These are phyloP conservation scores for Ceratobasidium sp. DNA, from an alignment of 1,284 basidiomycete genomes.

Conservation along the genomic window DNA sequence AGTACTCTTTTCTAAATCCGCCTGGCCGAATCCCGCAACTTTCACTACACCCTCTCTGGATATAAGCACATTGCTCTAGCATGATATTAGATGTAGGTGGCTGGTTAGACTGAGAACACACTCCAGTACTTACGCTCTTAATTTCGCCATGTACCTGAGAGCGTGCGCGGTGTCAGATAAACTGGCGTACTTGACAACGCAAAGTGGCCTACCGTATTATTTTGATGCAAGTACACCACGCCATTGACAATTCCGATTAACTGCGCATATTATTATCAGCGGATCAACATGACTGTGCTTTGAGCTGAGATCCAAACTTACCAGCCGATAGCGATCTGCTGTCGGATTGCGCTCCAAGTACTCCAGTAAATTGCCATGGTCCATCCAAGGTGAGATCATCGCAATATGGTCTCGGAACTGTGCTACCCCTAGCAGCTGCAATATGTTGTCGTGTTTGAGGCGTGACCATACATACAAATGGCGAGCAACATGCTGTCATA, in stretches of 20 bases:
- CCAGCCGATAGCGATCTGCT: not conserved
- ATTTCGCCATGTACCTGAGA: slow-evolving; percentile 7
- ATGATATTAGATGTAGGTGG: not conserved
- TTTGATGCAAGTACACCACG: not conserved
- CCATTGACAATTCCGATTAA: not conserved
- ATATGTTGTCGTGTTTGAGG: slow-evolving; percentile 15
- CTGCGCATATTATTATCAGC: not conserved
- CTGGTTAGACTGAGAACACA: not conserved
- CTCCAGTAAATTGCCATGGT: not conserved
- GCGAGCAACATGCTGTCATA: slow-evolving; percentile 8
- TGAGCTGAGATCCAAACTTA: too few relatives aligned
- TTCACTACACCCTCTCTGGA: not conserved
- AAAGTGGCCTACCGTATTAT: not conserved
- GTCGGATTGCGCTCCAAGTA: not conserved
- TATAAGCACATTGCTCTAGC: slow-evolving; percentile 5
- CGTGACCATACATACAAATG: slow-evolving; percentile 28
- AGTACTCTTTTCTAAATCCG: not conserved
- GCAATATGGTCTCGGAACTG: slow-evolving; percentile 17
- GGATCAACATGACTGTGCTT: not conserved
- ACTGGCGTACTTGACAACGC: not conserved
- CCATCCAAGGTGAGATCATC: slow-evolving; percentile 37
- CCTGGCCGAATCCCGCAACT: not conserved
- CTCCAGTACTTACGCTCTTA: not conserved
- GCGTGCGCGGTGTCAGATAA: too few relatives aligned
- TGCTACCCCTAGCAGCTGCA: slow-evolving; percentile 12